Evolutionary conservation across 768 basidiomycete species (phyloP), one percentile per base, ranked within the genome.

Genomic region (Zangia roseola): DNA sequence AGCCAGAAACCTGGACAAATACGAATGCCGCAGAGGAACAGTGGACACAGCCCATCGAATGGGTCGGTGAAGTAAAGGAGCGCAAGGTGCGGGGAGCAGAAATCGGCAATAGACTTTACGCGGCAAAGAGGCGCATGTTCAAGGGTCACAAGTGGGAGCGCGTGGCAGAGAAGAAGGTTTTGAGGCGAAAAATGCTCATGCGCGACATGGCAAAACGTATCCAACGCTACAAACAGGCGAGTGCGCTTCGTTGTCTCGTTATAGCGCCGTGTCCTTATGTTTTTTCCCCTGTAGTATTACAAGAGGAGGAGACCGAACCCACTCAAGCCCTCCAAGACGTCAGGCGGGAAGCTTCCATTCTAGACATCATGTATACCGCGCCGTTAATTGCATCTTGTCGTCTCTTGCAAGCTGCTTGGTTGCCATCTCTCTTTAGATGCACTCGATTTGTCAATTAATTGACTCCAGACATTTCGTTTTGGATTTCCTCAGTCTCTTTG

Each of bases 101-200:
- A 50, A 59, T 75, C 58, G 85, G 86, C 30, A 77, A 78, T 54
- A 76, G 80, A 46, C 68, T 91, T 56, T 93, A 92, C 55, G 81
- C 84, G 10, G 82, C 76, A 49, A 87, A 79, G 79, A 86, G 82
- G 75, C 74, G 78, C 53, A 92, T 92, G 90, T 92, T 93, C 81
- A 93, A 92, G 75, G 90, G 90, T n/a, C 90, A 92, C 75, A 86
- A 80, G 58, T 91, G 86, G 85, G 86, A 92, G 70, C 79, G 87
- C 30, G 62, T 71, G 55, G 74, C 72, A 56, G 74, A 71, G 48
- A 72, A 74, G 61, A 72, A 72, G 55, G 65, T 70, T 47, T 69
- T 68, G 59, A 78, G 74, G 60, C 80, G 72, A 54, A 69, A 69
- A 47, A 74, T 83, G 42, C 70, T 88, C 48, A 70, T 91, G 76